Percentiles rank a stretch among this genome's conserved stretches.
Evolutionary conservation across 2,329 filamentous ascomycete species (phyloP).

Genomic region (Scedosporium aurantiacum): DNA sequence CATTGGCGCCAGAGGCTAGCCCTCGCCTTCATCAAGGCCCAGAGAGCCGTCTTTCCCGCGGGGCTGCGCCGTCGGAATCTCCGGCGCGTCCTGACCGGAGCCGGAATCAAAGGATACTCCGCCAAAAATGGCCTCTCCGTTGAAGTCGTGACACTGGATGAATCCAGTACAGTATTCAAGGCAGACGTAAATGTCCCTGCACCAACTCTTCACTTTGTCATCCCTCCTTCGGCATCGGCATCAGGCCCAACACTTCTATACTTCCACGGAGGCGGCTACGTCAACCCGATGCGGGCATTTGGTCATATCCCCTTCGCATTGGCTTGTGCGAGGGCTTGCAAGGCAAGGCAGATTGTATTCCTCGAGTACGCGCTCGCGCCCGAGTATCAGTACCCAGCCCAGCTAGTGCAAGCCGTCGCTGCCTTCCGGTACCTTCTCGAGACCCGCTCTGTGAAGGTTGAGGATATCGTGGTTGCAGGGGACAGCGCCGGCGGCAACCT

Average conservation of each 20-base stretch:
- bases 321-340: conserved; percentile 7
- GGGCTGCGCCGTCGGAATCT: neutral
- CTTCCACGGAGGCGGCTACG: conserved; percentile 15
- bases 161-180: neutral
- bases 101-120: neutral
- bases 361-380: conserved; percentile 15
- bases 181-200: neutral
- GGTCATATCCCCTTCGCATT: conserved; percentile 13
- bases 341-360: conserved; percentile 10
- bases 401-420: conserved; percentile 13
- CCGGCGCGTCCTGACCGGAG: neutral
- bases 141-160: conserved; percentile 1
- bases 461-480: conserved; percentile 13
- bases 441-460: conserved; percentile 1
- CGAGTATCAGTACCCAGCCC: conserved; percentile 13
- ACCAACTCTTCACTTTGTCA: conserved; percentile 12
- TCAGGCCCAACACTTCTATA: conserved; percentile 12
- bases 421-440: conserved; percentile 12
- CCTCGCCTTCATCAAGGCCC: conserved; percentile 2
- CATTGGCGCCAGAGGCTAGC: conserved; percentile 8
- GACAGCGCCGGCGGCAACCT: conserved; percentile 15
- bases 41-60: neutral
- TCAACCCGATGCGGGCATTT: conserved; percentile 9
- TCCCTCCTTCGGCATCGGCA: neutral
- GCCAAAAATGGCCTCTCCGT: conserved; percentile 1